These are phyloP conservation scores for Pholiota molesta DNA, from an alignment of 768 basidiomycete genomes.

Conservation along the genomic window DNA sequence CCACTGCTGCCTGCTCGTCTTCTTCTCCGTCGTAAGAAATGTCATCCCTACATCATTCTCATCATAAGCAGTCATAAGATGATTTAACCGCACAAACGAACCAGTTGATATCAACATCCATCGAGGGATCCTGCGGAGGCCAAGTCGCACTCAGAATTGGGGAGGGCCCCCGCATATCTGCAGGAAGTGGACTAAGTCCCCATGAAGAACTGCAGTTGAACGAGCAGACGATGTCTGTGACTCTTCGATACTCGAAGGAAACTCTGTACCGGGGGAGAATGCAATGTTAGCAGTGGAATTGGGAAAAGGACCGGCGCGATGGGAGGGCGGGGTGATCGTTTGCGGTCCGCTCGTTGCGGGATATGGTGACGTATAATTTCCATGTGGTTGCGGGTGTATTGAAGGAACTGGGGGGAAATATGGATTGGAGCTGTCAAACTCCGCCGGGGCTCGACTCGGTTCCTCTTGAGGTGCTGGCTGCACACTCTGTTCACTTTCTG, in stretches of 20 bases:
- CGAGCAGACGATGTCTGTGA: neutral
- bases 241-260: constrained; percentile 9
- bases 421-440: constrained; percentile 42
- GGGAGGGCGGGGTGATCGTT: constrained; percentile 14
- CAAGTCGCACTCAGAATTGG: neutral
- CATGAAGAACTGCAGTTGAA: neutral
- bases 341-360: constrained; percentile 31
- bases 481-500: constrained; percentile 21
- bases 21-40: constrained; percentile 34
- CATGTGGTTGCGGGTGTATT: constrained; percentile 15
- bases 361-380: constrained; percentile 19
- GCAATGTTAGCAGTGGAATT: neutral
- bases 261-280: constrained; percentile 18
- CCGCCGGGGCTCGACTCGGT: neutral
- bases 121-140: neutral
- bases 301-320: neutral
- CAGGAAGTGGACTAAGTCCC: neutral
- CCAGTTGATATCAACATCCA: constrained; percentile 11
- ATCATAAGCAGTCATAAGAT: neutral
- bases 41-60: constrained; percentile 20
- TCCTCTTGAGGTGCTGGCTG: constrained; percentile 9
- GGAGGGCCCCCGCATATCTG: neutral
- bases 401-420: constrained; percentile 53
- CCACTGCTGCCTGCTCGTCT: constrained; percentile 79
- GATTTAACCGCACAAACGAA: neutral